Conservation (phyloP, 1,284 basidiomycete species). For the Malassezia pachydermatis region DNA sequence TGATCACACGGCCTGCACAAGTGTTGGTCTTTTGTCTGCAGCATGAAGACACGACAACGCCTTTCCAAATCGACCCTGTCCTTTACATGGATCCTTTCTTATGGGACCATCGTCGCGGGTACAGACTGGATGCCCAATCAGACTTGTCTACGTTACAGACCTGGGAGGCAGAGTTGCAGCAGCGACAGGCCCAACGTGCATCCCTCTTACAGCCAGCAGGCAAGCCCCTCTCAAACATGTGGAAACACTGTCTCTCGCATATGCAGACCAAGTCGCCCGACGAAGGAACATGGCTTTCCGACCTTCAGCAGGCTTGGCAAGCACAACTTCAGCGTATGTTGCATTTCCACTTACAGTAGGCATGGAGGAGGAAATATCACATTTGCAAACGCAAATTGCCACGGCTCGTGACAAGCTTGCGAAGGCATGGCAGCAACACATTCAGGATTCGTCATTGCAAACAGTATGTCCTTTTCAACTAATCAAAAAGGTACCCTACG, state of each 20-base stretch:
- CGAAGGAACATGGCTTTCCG: too few relatives aligned
- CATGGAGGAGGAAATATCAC: too few relatives aligned
- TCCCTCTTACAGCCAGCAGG: neutral
- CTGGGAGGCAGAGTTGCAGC: neutral
- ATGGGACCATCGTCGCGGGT: slow-evolving; percentile 5
- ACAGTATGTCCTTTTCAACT: too few relatives aligned
- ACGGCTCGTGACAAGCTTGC: too few relatives aligned
- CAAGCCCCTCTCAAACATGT: neutral
- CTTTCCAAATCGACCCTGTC: slow-evolving; percentile 8
- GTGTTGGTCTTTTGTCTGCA: slow-evolving; percentile 8
- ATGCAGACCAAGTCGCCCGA: too few relatives aligned
- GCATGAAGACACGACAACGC: neutral
- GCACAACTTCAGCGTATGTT: too few relatives aligned
- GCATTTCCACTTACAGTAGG: too few relatives aligned
- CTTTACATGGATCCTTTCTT: slow-evolving; percentile 12
- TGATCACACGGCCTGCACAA: slow-evolving; percentile 13
- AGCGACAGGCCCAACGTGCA: neutral
- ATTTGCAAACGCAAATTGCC: too few relatives aligned
- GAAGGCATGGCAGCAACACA: too few relatives aligned
- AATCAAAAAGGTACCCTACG: too few relatives aligned
- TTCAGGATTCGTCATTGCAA: neutral
- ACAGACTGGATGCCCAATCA: slow-evolving; percentile 2
- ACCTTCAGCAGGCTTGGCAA: too few relatives aligned
- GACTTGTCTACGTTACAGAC: slow-evolving; percentile 2
- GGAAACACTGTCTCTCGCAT: too few relatives aligned